Percentiles rank a stretch among this genome's conserved stretches.
phyloP scores from a whole-genome alignment of 2,329 filamentous ascomycete species.

The Calycina herbarum region DNA sequence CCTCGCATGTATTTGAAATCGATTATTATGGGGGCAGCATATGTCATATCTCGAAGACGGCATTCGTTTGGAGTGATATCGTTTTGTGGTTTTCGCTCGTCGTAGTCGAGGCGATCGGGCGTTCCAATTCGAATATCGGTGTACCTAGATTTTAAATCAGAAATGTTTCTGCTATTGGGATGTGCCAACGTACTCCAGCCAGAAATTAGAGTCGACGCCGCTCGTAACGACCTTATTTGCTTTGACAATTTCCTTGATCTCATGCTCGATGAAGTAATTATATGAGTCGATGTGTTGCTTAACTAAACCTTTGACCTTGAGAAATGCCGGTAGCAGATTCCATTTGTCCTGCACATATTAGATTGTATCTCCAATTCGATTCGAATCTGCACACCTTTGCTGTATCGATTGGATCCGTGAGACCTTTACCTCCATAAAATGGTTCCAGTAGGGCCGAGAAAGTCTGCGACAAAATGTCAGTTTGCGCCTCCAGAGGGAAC shows the following conservation, averaged over 20 bases:
- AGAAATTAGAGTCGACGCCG: constrained; percentile 91
- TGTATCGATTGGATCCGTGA: constrained; percentile 70
- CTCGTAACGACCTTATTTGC: constrained; percentile 87
- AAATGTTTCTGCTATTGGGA: not conserved
- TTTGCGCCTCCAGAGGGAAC: not conserved
- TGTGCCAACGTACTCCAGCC: constrained; percentile 61
- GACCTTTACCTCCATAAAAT: constrained; percentile 67
- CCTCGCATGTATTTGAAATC: constrained; percentile 90
- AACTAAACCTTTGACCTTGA: constrained; percentile 93
- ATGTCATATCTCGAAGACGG: constrained; percentile 94
- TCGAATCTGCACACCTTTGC: constrained; percentile 42
- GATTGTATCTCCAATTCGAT: not conserved
- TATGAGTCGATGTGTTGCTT: constrained; percentile 91
- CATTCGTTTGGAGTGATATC: constrained; percentile 95
- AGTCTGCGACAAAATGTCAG: constrained; percentile 35
- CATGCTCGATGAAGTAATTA: constrained; percentile 96
- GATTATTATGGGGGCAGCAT: constrained; percentile 89
- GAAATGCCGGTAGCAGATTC: constrained; percentile 93
- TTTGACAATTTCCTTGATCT: constrained; percentile 94
- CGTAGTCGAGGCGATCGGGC: constrained; percentile 77
- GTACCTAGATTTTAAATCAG: constrained; percentile 46
- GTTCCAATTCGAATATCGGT: constrained; percentile 85
- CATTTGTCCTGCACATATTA: constrained; percentile 78
- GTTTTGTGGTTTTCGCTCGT: constrained; percentile 66
- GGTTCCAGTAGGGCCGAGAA: constrained; percentile 67